phyloP scores from a whole-genome alignment of 1,284 basidiomycete genomes.

The Ceratobasidium sp. region DNA sequence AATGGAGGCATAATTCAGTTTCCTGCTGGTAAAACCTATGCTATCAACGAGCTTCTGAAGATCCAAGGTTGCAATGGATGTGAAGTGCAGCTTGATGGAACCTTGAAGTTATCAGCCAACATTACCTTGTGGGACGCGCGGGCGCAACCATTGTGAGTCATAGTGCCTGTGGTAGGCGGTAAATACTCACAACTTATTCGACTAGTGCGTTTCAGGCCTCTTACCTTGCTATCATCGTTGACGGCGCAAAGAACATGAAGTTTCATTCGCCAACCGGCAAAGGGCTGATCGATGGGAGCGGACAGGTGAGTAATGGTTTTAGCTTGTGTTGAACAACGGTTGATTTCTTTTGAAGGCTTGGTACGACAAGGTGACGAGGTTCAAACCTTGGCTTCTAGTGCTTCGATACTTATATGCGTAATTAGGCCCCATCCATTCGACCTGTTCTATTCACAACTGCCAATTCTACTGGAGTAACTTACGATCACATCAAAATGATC shows the following conservation, averaged over 20 bases:
- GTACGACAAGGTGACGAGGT: slow-evolving; percentile 12
- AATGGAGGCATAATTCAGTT: slow-evolving; percentile 38
- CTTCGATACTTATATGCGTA: neutral
- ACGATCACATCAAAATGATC: slow-evolving; percentile 37
- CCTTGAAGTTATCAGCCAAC: slow-evolving; percentile 19
- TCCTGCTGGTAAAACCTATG: slow-evolving; percentile 32
- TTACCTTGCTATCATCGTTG: slow-evolving; percentile 28
- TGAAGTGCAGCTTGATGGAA: slow-evolving; percentile 38
- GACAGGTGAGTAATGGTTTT: neutral
- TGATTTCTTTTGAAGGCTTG: neutral
- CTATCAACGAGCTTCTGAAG: slow-evolving; percentile 34
- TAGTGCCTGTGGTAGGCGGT: neutral
- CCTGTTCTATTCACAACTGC: slow-evolving; percentile 36
- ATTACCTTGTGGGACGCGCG: slow-evolving; percentile 25
- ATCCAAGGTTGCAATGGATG: slow-evolving; percentile 38
- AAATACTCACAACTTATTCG: neutral
- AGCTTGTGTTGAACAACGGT: neutral
- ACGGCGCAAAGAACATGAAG: slow-evolving; percentile 38
- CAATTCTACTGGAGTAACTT: slow-evolving; percentile 38
- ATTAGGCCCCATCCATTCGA: slow-evolving; percentile 13
- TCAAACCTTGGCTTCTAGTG: neutral
- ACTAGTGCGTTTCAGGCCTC: slow-evolving; percentile 32
- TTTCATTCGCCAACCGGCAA: slow-evolving; percentile 36
- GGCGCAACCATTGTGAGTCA: slow-evolving; percentile 21
- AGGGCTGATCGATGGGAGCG: slow-evolving; percentile 32